Evolutionary conservation across 495 filamentous ascomycete genomes (phyloP).

Genomic region (Aspergillus mulundensis): DNA sequence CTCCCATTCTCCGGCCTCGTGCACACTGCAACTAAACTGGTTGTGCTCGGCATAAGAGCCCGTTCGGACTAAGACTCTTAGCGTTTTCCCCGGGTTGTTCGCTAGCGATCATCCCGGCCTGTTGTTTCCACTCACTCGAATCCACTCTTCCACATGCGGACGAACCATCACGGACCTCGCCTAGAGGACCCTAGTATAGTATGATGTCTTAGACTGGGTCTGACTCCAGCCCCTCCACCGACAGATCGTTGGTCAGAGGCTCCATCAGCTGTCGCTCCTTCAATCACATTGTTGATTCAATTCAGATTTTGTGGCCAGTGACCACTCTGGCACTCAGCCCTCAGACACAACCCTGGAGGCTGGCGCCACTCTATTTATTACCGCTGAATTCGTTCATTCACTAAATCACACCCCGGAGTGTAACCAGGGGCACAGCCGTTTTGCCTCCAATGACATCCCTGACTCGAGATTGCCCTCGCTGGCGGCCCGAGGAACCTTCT

Average conservation of each 20-base stretch:
- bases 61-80: neutral
- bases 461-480: conserved; percentile 3
- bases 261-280: conserved; percentile 9
- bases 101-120: conserved; percentile 6
- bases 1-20: conserved; percentile 2
- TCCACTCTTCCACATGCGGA: conserved; percentile 1
- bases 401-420: neutral
- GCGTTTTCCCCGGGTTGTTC: conserved; percentile 11
- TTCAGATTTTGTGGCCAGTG: conserved; percentile 5
- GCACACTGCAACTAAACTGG: neutral
- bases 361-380: neutral
- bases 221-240: conserved; percentile 6
- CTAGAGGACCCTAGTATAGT: neutral
- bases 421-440: conserved; percentile 12
- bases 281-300: conserved; percentile 24
- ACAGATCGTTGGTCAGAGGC: conserved; percentile 10
- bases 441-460: conserved; percentile 14
- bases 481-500: neutral
- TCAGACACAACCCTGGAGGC: neutral
- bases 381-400: neutral
- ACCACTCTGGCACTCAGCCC: neutral
- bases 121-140: conserved; percentile 13
- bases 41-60: neutral
- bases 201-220: conserved; percentile 11
- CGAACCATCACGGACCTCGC: conserved; percentile 12